A percentile compares a stretch with the other conserved stretches of the same genome.
phyloP scores from a whole-genome alignment of 805 yeast species.

The Metschnikowia arizonensis region DNA sequence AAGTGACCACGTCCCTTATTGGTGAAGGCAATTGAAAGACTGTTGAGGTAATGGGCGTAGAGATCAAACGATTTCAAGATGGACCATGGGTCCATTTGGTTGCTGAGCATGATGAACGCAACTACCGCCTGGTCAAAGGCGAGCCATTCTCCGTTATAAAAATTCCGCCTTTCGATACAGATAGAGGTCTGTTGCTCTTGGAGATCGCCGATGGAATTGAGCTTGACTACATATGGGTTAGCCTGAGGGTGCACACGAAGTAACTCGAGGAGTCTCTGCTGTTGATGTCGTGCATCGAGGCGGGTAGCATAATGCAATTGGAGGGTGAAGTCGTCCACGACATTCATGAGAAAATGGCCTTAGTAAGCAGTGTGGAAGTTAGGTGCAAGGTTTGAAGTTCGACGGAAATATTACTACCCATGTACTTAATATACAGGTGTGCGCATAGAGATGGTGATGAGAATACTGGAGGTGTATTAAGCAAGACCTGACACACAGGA shows the following conservation, averaged over 20 bases:
- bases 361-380: not conserved
- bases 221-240: constrained; percentile 25
- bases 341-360: constrained; percentile 16
- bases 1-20: constrained; percentile 40
- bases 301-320: constrained; percentile 30
- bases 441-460: constrained; percentile 4
- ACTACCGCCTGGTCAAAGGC: constrained; percentile 44
- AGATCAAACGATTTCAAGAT: constrained; percentile 51
- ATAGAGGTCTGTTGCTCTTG: constrained; percentile 16
- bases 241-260: constrained; percentile 24
- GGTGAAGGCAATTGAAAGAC: constrained; percentile 46
- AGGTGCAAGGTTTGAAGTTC: not conserved
- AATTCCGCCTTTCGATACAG: constrained; percentile 21
- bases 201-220: constrained; percentile 21
- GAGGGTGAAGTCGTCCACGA: constrained; percentile 20
- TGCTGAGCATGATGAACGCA: constrained; percentile 45
- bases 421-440: constrained; percentile 2
- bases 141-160: constrained; percentile 37
- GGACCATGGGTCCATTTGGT: constrained; percentile 53
- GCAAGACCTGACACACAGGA: not conserved
- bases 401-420: not conserved
- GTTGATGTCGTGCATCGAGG: constrained; percentile 21
- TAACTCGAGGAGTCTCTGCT: constrained; percentile 18
- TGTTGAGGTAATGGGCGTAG: constrained; percentile 44
- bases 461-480: not conserved